Conservation (phyloP, 331 rosid species). For the Erythrophleum ivorense region DNA sequence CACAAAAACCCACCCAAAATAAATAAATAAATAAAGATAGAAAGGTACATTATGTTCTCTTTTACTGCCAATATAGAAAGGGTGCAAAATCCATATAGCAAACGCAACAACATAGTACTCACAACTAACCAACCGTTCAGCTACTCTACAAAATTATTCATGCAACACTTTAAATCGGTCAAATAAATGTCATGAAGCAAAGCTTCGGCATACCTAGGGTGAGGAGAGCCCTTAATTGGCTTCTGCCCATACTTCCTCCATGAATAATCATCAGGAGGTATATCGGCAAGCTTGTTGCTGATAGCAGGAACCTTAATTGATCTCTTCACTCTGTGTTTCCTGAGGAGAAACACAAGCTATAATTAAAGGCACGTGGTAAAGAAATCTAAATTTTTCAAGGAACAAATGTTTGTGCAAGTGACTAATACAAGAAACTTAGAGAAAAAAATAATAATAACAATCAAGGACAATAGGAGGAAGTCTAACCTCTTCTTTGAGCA, state of each 20-base stretch:
- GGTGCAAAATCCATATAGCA: not conserved
- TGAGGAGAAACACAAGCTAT: conserved; percentile 38
- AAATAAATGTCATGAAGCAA: conserved; percentile 23
- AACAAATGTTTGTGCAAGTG: conserved; percentile 13
- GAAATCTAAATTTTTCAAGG: not conserved
- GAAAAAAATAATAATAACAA: not conserved
- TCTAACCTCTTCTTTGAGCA: conserved; percentile 88
- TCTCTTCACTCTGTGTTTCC: conserved; percentile 87
- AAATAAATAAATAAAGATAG: not conserved
- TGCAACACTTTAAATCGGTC: not conserved
- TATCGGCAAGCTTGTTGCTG: conserved; percentile 92
- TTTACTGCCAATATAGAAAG: not conserved
- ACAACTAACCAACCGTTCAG: not conserved
- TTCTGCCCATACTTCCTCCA: conserved; percentile 98
- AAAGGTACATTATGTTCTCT: not conserved
- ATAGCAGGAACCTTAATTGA: conserved; percentile 90
- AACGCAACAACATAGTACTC: not conserved
- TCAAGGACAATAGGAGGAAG: conserved; percentile 17
- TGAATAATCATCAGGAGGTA: conserved; percentile 90
- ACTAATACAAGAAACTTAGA: not conserved
- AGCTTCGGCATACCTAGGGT: conserved; percentile 68
- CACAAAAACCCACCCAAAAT: not conserved
- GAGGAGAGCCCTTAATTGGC: conserved; percentile 97
- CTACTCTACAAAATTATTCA: not conserved
- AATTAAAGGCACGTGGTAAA: not conserved